phyloP scores from a whole-genome alignment of 192 early-diverging fungal species.

The Dimargaris verticillata region DNA sequence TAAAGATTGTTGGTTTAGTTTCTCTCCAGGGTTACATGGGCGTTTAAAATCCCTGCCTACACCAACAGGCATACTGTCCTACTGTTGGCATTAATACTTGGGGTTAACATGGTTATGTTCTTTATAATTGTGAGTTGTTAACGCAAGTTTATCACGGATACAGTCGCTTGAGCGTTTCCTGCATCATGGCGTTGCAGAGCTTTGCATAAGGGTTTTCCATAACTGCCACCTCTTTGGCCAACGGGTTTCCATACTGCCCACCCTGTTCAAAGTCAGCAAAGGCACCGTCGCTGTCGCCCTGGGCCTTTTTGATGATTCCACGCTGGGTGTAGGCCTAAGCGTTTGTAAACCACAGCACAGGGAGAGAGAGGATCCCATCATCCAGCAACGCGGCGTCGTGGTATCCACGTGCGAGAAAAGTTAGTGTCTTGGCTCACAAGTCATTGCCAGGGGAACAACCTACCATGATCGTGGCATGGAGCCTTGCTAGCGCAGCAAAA shows the following conservation, averaged over 20 bases:
- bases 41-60: too few relatives aligned
- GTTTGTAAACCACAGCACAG: conserved; percentile 14
- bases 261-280: conserved; percentile 39
- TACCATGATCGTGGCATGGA: neutral
- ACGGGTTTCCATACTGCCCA: conserved; percentile 40
- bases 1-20: neutral
- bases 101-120: too few relatives aligned
- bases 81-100: too few relatives aligned
- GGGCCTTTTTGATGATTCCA: conserved; percentile 28
- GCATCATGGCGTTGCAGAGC: conserved; percentile 40
- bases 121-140: too few relatives aligned
- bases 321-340: conserved; percentile 41
- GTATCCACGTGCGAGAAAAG: neutral
- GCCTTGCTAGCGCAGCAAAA: neutral
- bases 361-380: neutral
- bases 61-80: too few relatives aligned
- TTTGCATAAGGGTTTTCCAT: conserved; percentile 58
- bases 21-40: neutral
- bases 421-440: neutral
- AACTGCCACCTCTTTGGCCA: conserved; percentile 32
- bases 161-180: conserved; percentile 34
- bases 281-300: conserved; percentile 31
- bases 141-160: too few relatives aligned
- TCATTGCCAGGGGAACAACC: neutral
- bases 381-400: neutral